phyloP scores from a whole-genome alignment of 169 alveolate species.

The Blepharisma undulans region DNA sequence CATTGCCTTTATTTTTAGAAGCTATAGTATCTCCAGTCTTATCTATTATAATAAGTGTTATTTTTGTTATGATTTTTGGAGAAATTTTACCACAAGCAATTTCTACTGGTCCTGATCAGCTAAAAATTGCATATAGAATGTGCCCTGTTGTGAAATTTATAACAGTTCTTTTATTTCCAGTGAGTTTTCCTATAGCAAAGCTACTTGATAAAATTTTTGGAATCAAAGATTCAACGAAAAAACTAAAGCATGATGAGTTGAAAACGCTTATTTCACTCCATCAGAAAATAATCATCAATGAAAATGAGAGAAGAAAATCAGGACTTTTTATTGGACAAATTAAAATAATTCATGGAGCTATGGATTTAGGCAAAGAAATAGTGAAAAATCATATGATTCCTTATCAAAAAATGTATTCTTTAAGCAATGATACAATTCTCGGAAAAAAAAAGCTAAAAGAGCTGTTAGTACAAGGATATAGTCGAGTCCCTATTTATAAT shows the following conservation, averaged over 20 bases:
- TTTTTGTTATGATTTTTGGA: conserved; percentile 89
- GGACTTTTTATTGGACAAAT: conserved; percentile 60
- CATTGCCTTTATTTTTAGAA: conserved; percentile 92
- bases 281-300: conserved; percentile 28
- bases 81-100: conserved; percentile 94
- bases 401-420: conserved; percentile 67
- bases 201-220: conserved; percentile 85
- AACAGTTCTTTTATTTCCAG: conserved; percentile 68
- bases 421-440: conserved; percentile 60
- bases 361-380: conserved; percentile 74
- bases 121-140: conserved; percentile 83
- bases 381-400: conserved; percentile 74
- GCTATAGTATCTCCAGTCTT: conserved; percentile 85
- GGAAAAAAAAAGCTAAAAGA: conserved; percentile 56
- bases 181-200: conserved; percentile 86
- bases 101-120: conserved; percentile 91
- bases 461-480: conserved; percentile 78
- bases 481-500: conserved; percentile 85
- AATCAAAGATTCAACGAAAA: conserved; percentile 61
- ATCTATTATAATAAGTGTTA: conserved; percentile 84
- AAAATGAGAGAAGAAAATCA: conserved; percentile 43
- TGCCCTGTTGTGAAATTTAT: conserved; percentile 79
- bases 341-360: conserved; percentile 77
- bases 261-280: conserved; percentile 71
- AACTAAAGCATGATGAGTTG: conserved; percentile 65